Evolutionary conservation across 2,329 filamentous ascomycete genomes (phyloP).

Genomic region (Metarhizium humberi): DNA sequence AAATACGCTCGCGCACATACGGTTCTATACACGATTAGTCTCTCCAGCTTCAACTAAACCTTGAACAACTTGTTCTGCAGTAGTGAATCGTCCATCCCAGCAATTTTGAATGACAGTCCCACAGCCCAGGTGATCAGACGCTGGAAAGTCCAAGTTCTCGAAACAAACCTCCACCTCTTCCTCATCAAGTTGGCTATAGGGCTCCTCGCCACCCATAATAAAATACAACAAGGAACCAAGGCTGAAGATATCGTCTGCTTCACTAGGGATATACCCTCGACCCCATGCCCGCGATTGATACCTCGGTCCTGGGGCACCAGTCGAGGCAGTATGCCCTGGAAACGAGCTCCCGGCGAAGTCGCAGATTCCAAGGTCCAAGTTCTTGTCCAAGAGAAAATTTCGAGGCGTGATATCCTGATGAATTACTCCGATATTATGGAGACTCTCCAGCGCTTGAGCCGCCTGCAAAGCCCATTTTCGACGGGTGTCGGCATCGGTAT

Average conservation of each 20-base stretch:
- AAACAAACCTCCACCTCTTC: slow-evolving; percentile 4
- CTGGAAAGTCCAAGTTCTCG: slow-evolving; percentile 2
- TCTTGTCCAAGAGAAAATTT: slow-evolving; percentile 23
- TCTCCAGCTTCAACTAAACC: slow-evolving; percentile 1
- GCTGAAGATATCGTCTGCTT: slow-evolving; percentile 7
- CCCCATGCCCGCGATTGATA: slow-evolving; percentile 5
- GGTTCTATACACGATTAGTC: background rate
- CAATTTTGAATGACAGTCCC: slow-evolving; percentile 2
- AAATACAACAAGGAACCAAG: slow-evolving; percentile 8
- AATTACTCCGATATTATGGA: slow-evolving; percentile 23
- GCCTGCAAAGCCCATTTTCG: slow-evolving; percentile 7
- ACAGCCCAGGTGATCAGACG: slow-evolving; percentile 1
- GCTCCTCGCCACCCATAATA: slow-evolving; percentile 3
- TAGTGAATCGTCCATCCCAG: slow-evolving; percentile 1
- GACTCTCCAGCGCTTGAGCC: slow-evolving; percentile 19
- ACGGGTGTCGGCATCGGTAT: slow-evolving; percentile 1
- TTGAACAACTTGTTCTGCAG: slow-evolving; percentile 1
- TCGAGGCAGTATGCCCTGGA: slow-evolving; percentile 1
- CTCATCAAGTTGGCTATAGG: slow-evolving; percentile 3
- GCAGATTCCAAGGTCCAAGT: slow-evolving; percentile 4
- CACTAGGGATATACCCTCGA: slow-evolving; percentile 2
- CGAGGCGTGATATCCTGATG: slow-evolving; percentile 26
- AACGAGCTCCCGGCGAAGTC: slow-evolving; percentile 8
- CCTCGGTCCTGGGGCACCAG: slow-evolving; percentile 4
- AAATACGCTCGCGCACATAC: background rate